A percentile compares a stretch with the other conserved stretches of the same genome.
Evolutionary conservation across 352 stramenopile species (phyloP).

Genomic region (Thraustotheca clavata): DNA sequence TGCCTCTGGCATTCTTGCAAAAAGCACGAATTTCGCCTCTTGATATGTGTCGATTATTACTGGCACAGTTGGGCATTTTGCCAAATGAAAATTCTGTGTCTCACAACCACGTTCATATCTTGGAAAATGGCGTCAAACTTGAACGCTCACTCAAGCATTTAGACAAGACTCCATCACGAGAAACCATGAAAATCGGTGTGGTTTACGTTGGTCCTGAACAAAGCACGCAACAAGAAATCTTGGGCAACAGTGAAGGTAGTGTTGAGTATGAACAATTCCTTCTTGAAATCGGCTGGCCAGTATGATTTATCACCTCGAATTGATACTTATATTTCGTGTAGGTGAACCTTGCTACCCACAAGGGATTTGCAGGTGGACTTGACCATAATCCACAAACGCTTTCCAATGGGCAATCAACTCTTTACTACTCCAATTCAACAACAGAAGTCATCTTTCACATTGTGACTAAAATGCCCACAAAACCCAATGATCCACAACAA

Average conservation of each 20-base stretch:
- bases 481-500: constrained; percentile 63
- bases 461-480: constrained; percentile 83
- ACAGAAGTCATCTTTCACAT: constrained; percentile 84
- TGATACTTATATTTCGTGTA: neutral
- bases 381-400: constrained; percentile 76
- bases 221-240: constrained; percentile 66
- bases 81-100: constrained; percentile 49
- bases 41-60: constrained; percentile 75
- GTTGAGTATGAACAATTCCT: constrained; percentile 55
- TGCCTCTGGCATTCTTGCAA: neutral
- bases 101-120: constrained; percentile 46
- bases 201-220: constrained; percentile 77
- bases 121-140: constrained; percentile 66
- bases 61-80: constrained; percentile 62
- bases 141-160: constrained; percentile 74
- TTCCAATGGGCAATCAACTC: constrained; percentile 54
- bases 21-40: constrained; percentile 42
- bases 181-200: constrained; percentile 86
- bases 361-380: constrained; percentile 64
- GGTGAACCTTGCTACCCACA: constrained; percentile 43
- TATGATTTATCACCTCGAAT: constrained; percentile 21
- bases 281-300: constrained; percentile 66
- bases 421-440: constrained; percentile 78
- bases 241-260: constrained; percentile 66
- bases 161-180: constrained; percentile 76